phyloP scores from a whole-genome alignment of 2,329 filamentous ascomycete species.

The Metarhizium anisopliae region DNA sequence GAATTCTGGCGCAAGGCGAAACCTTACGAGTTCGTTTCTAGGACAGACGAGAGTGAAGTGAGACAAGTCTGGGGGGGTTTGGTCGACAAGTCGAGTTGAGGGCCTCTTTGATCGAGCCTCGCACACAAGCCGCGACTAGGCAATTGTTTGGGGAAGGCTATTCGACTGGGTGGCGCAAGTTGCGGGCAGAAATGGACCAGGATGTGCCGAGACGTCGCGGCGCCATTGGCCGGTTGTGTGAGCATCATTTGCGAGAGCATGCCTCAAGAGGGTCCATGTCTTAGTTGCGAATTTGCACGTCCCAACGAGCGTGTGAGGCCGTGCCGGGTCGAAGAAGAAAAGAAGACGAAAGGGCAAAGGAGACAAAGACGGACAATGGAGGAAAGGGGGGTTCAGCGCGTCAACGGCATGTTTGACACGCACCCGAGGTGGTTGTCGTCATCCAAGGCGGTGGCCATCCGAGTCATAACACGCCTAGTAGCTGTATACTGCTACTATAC shows the following conservation, averaged over 20 bases:
- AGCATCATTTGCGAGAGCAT: constrained; percentile 6
- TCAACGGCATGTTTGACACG: neutral
- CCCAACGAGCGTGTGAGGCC: neutral
- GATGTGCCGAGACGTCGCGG: neutral
- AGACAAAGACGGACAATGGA: neutral
- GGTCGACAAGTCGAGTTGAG: neutral
- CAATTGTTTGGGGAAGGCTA: neutral
- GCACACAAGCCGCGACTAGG: too few relatives aligned
- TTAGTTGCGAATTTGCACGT: neutral
- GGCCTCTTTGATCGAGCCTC: neutral
- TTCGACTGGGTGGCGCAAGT: constrained; percentile 4
- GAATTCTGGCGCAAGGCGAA: neutral
- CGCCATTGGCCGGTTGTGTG: neutral
- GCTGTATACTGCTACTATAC: neutral
- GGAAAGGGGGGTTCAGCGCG: neutral
- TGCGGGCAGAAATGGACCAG: constrained; percentile 1
- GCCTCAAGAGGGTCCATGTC: constrained; percentile 4
- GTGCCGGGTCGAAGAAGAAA: neutral
- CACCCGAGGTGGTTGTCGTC: neutral
- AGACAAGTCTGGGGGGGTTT: constrained; percentile 1
- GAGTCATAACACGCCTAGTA: neutral
- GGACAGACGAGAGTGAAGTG: constrained; percentile 1
- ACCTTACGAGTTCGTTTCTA: neutral
- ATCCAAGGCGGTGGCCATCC: neutral
- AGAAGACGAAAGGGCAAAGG: neutral